These are phyloP conservation scores for Botryotinia calthae DNA, from an alignment of 2,329 filamentous ascomycete genomes.

Conservation along the genomic window DNA sequence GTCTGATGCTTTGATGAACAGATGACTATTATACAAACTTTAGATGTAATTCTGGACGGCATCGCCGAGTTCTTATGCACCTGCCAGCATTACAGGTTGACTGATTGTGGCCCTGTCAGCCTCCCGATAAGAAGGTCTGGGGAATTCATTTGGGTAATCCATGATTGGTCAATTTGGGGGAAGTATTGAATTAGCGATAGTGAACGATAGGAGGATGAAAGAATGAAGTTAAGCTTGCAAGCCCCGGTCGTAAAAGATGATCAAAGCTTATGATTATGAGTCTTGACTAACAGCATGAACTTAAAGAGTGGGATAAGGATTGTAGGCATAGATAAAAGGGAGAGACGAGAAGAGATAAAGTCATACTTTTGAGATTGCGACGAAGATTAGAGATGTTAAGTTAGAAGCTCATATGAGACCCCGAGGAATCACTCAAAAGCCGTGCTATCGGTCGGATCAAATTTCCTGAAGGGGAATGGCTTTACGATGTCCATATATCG, in stretches of 20 bases:
- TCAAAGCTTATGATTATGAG: neutral
- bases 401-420: neutral
- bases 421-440: neutral
- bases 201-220: neutral
- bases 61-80: conserved; percentile 17
- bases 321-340: neutral
- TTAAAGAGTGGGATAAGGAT: neutral
- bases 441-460: neutral
- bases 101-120: conserved; percentile 16
- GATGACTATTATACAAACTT: neutral
- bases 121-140: conserved; percentile 19
- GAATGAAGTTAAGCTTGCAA: neutral
- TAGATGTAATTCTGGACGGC: neutral
- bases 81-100: neutral
- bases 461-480: neutral
- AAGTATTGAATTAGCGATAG: conserved; percentile 13
- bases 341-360: neutral
- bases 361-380: neutral
- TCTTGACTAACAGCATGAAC: neutral
- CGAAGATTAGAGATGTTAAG: neutral
- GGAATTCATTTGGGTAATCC: neutral
- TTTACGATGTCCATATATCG: neutral
- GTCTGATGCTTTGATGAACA: neutral
- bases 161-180: conserved; percentile 7
- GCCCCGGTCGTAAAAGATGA: neutral